Percentiles rank a stretch among this genome's conserved stretches.
phyloP scores from a whole-genome alignment of 2,329 filamentous ascomycete genomes.

The Exophiala xenobiotica region DNA sequence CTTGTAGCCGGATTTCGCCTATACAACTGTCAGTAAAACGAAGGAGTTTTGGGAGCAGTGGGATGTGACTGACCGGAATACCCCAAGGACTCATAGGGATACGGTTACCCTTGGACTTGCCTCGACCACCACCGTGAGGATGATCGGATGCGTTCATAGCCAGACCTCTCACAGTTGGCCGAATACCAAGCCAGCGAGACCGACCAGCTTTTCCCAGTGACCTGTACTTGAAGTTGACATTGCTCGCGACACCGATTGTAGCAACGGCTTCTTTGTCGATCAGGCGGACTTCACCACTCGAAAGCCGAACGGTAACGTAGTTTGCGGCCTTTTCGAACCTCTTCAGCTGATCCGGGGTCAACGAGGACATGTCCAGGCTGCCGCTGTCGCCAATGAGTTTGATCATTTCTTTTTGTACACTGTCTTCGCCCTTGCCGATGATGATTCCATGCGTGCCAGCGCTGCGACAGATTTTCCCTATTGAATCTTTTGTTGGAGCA shows the following conservation, averaged over 20 bases:
- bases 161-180: slow-evolving; percentile 92
- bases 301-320: slow-evolving; percentile 79
- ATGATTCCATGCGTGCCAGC: slow-evolving; percentile 90
- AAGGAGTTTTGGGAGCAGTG: neutral
- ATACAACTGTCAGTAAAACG: slow-evolving; percentile 14
- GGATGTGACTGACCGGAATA: slow-evolving; percentile 69
- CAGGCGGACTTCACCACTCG: slow-evolving; percentile 87
- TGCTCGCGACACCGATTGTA: slow-evolving; percentile 92
- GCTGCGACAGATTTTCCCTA: slow-evolving; percentile 88
- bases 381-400: slow-evolving; percentile 28
- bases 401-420: slow-evolving; percentile 37
- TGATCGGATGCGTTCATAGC: slow-evolving; percentile 99
- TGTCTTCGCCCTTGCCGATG: slow-evolving; percentile 81
- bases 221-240: slow-evolving; percentile 83
- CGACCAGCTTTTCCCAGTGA: slow-evolving; percentile 94
- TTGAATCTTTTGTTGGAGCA: slow-evolving; percentile 64
- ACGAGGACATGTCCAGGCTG: slow-evolving; percentile 35
- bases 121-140: slow-evolving; percentile 97
- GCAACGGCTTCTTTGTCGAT: slow-evolving; percentile 91
- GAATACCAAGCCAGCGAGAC: slow-evolving; percentile 87
- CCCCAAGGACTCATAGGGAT: slow-evolving; percentile 97
- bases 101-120: slow-evolving; percentile 98
- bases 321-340: slow-evolving; percentile 63
- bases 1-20: slow-evolving; percentile 70
- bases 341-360: slow-evolving; percentile 39